Percentiles rank a stretch among this genome's conserved stretches.
These are phyloP conservation scores for Xylariaceae sp. DNA, from an alignment of 2,329 filamentous ascomycete species.

Conservation along the genomic window DNA sequence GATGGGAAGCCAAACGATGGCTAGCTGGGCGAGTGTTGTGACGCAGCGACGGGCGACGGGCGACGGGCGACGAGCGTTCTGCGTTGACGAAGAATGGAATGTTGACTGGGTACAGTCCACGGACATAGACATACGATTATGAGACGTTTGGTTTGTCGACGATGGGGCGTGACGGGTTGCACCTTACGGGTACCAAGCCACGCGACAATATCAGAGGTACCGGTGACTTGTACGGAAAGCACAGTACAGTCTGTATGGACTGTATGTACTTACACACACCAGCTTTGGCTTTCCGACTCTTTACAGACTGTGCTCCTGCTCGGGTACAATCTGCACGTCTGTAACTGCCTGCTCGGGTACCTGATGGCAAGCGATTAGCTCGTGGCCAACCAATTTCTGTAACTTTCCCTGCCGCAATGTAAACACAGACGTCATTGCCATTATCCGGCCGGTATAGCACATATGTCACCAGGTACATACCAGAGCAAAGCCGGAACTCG, in stretches of 20 bases:
- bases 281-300: neutral
- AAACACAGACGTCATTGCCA: neutral
- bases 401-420: neutral
- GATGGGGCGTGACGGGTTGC: neutral
- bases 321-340: no score
- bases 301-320: neutral
- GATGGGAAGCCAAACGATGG: neutral
- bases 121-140: neutral
- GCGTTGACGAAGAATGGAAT: slow-evolving; percentile 13
- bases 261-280: no score
- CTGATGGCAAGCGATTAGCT: neutral
- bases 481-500: neutral
- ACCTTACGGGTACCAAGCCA: neutral
- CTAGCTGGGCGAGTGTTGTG: slow-evolving; percentile 10
- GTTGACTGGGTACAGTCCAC: neutral
- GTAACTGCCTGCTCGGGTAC: neutral
- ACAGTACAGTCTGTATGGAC: neutral
- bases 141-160: neutral
- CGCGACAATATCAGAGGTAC: neutral
- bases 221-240: neutral
- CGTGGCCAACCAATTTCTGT: neutral
- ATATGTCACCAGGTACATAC: neutral
- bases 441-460: neutral
- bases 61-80: no score
- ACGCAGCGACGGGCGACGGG: neutral